Evolutionary conservation across 2,329 filamentous ascomycete genomes (phyloP).

Genomic region (Bipolaris zeicola): DNA sequence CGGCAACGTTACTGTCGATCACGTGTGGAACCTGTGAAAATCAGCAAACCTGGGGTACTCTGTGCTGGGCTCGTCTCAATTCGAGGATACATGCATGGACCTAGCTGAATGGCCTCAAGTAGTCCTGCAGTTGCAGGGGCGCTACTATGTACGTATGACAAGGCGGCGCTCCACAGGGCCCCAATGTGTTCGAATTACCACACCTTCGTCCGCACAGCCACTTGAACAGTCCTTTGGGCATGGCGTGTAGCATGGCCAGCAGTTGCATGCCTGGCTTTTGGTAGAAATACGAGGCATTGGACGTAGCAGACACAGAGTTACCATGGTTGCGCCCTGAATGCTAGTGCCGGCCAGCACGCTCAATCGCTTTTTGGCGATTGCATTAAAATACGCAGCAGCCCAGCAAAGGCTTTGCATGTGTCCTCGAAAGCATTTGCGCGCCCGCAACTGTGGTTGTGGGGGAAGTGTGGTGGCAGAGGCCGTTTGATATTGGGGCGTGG

Average conservation of each 20-base stretch:
- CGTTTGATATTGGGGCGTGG: slow-evolving; percentile 14
- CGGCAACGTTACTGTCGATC: slow-evolving; percentile 7
- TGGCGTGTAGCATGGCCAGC: neutral
- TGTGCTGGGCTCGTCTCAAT: slow-evolving; percentile 6
- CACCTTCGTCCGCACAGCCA: neutral
- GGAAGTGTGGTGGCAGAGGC: neutral
- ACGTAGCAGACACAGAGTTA: neutral
- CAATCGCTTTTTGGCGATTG: neutral
- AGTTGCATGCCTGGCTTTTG: too few relatives aligned
- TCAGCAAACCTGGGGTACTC: slow-evolving; percentile 14
- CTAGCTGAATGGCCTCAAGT: neutral
- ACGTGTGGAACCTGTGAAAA: slow-evolving; percentile 21
- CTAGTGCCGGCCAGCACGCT: neutral
- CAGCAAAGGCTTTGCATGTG: neutral
- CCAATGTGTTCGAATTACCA: neutral
- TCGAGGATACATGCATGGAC: slow-evolving; percentile 1
- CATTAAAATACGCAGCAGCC: neutral
- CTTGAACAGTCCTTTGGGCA: neutral
- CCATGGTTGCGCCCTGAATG: neutral
- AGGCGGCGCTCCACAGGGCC: neutral
- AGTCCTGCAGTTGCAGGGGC: neutral
- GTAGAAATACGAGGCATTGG: neutral
- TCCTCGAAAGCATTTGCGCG: neutral
- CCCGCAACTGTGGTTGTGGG: neutral
- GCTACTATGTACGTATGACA: neutral